A percentile compares a stretch with the other conserved stretches of the same genome.
Conservation (phyloP, 495 filamentous ascomycete genomes). For the Penicillium steckii region DNA sequence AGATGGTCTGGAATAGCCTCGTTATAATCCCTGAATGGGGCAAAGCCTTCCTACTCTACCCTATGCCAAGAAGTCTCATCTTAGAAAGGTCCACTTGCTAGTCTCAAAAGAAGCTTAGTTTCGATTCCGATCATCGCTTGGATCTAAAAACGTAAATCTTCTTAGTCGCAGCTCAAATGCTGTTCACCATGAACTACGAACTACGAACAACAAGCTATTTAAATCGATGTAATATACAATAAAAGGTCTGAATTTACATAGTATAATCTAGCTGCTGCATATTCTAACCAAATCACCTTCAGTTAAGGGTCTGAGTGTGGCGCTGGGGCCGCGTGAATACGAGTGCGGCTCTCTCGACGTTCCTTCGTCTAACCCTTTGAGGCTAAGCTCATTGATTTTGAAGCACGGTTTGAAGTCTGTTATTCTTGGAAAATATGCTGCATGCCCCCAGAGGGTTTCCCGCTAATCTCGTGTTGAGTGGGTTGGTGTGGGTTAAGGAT, state of each 20-base stretch:
- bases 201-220: no score
- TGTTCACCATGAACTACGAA: no score
- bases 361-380: background rate
- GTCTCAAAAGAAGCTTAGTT: background rate
- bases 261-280: no score
- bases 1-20: background rate
- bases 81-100: background rate
- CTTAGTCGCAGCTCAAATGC: no score
- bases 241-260: no score
- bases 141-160: background rate
- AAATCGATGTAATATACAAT: no score
- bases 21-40: background rate
- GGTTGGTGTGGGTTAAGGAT: background rate
- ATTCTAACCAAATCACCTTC: background rate
- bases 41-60: background rate
- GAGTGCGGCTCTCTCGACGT: background rate
- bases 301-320: background rate
- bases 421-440: background rate
- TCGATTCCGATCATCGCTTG: background rate
- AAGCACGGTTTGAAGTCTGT: background rate
- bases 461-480: slow-evolving; percentile 1
- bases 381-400: background rate
- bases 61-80: background rate
- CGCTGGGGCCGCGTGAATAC: slow-evolving; percentile 1
- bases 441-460: background rate